These are phyloP conservation scores for Venturia carpophila DNA, from an alignment of 2,329 filamentous ascomycete genomes.

Conservation along the genomic window DNA sequence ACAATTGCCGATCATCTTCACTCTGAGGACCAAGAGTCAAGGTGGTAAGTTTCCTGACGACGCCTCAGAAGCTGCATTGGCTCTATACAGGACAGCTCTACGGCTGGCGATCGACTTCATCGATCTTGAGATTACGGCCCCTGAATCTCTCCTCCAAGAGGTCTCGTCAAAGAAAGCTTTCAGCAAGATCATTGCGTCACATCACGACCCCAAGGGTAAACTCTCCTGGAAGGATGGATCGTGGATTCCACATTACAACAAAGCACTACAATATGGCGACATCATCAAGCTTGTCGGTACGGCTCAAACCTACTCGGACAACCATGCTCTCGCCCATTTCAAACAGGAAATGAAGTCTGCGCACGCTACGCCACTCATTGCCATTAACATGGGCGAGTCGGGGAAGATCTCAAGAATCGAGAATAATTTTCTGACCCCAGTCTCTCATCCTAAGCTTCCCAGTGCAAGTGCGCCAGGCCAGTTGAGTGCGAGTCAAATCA, in stretches of 20 bases:
- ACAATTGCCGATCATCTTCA: slow-evolving; percentile 81
- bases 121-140: slow-evolving; percentile 83
- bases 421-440: slow-evolving; percentile 90
- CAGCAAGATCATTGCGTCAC: slow-evolving; percentile 85
- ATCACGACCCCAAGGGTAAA: slow-evolving; percentile 74
- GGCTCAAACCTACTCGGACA: slow-evolving; percentile 70
- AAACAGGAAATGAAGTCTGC: slow-evolving; percentile 59
- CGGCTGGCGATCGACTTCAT: slow-evolving; percentile 86
- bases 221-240: slow-evolving; percentile 89
- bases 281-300: slow-evolving; percentile 89
- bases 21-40: slow-evolving; percentile 75
- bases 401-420: slow-evolving; percentile 86
- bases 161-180: slow-evolving; percentile 61
- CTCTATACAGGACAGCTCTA: slow-evolving; percentile 70
- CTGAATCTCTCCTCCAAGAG: slow-evolving; percentile 63
- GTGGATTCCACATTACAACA: slow-evolving; percentile 86
- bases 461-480: slow-evolving; percentile 93
- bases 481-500: slow-evolving; percentile 81
- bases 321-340: slow-evolving; percentile 77
- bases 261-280: slow-evolving; percentile 80
- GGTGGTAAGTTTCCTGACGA: slow-evolving; percentile 81
- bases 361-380: slow-evolving; percentile 78
- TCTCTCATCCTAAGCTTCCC: slow-evolving; percentile 81
- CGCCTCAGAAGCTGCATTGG: slow-evolving; percentile 59
- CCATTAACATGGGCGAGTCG: slow-evolving; percentile 84